Percentiles rank a stretch among this genome's conserved stretches.
These are phyloP conservation scores for Stachybotrys elegans DNA, from an alignment of 2,329 filamentous ascomycete species.

Conservation along the genomic window DNA sequence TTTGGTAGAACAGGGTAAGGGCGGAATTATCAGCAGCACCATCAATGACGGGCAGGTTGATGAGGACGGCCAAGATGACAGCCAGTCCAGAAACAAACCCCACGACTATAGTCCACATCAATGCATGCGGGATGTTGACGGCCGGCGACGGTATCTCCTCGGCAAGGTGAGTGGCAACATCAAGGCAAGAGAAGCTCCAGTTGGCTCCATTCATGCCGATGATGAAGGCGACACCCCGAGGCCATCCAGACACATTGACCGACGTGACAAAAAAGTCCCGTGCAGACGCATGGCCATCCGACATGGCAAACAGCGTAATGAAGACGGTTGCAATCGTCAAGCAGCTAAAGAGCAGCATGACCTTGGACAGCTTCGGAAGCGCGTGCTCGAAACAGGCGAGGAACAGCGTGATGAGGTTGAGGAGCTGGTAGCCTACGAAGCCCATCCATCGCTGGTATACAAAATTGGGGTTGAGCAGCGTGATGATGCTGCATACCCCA, in stretches of 20 bases:
- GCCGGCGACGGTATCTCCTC: slow-evolving; percentile 22
- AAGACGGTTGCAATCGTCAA: slow-evolving; percentile 15
- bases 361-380: slow-evolving; percentile 18
- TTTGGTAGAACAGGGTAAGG: slow-evolving; percentile 15
- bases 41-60: slow-evolving; percentile 13
- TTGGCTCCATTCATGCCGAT: slow-evolving; percentile 22
- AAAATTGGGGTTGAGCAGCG: slow-evolving; percentile 16
- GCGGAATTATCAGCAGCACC: slow-evolving; percentile 14
- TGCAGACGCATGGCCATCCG: slow-evolving; percentile 9
- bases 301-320: slow-evolving; percentile 20
- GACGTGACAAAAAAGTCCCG: slow-evolving; percentile 15
- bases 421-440: slow-evolving; percentile 18
- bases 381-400: slow-evolving; percentile 16
- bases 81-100: slow-evolving; percentile 15
- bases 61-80: slow-evolving; percentile 13
- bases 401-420: slow-evolving; percentile 16
- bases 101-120: slow-evolving; percentile 18
- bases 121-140: slow-evolving; percentile 16
- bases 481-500: slow-evolving; percentile 15
- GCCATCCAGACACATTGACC: slow-evolving; percentile 19
- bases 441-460: slow-evolving; percentile 21
- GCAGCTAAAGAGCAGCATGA: slow-evolving; percentile 19
- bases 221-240: slow-evolving; percentile 20
- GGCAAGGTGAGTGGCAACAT: slow-evolving; percentile 20
- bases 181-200: slow-evolving; percentile 24